phyloP scores from a whole-genome alignment of 139 green algal genomes.

The Micractinium conductrix region DNA sequence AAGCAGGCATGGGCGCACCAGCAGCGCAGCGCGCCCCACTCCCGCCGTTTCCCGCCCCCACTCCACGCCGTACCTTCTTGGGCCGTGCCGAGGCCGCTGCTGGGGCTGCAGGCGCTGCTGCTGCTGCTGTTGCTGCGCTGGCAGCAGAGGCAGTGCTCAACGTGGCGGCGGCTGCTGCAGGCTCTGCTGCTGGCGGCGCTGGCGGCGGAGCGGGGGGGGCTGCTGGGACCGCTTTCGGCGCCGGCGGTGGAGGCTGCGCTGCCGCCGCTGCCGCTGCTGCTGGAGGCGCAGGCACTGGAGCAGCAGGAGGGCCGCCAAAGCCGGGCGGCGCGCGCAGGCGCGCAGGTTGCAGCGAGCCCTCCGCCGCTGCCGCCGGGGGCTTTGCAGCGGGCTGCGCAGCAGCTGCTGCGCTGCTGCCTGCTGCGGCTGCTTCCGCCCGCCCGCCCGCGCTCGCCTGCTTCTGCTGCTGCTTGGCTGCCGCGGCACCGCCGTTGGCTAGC shows the following conservation, averaged over 20 bases:
- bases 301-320: slow-evolving; percentile 5
- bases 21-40: no score
- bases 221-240: not conserved
- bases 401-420: no score
- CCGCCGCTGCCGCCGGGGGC: no score
- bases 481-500: not conserved
- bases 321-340: slow-evolving; percentile 17
- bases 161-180: not conserved
- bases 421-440: not conserved
- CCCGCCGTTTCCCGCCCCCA: no score
- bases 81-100: not conserved
- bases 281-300: not conserved
- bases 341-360: no score
- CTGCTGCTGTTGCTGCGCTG: not conserved
- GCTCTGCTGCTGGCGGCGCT: not conserved
- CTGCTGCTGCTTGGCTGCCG: slow-evolving; percentile 5
- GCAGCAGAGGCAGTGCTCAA: no score
- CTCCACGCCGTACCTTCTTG: not conserved
- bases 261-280: not conserved
- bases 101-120: not conserved
- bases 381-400: no score
- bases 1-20: not conserved
- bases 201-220: no score
- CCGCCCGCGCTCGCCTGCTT: not conserved
- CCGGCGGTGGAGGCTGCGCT: no score